These are phyloP conservation scores for Actinomucor elegans DNA, from an alignment of 371 early-diverging fungal species.

Conservation along the genomic window DNA sequence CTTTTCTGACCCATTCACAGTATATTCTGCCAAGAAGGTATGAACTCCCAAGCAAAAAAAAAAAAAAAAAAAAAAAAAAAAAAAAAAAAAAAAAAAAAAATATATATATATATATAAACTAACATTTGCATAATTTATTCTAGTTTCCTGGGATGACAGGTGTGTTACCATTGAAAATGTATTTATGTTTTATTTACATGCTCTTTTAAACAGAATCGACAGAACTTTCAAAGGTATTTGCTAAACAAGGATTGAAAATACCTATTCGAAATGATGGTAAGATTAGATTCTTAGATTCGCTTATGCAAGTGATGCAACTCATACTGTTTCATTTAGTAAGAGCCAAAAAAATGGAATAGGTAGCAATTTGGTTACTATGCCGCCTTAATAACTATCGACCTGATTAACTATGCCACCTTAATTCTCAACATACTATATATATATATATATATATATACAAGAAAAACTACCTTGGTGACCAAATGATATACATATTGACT, in stretches of 20 bases:
- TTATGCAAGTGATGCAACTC: too few species aligned
- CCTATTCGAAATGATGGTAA: constrained; percentile 86
- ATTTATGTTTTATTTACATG: not conserved
- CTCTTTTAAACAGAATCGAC: constrained; percentile 76
- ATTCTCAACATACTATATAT: too few species aligned
- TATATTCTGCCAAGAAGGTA: constrained; percentile 61
- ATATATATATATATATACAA: too few species aligned
- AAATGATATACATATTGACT: too few species aligned
- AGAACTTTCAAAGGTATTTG: constrained; percentile 83
- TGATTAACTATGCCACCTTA: too few species aligned
- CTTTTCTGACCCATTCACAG: constrained; percentile 58
- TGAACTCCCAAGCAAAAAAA: not conserved
- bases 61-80: too few species aligned
- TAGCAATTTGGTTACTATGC: too few species aligned
- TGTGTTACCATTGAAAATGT: constrained; percentile 10
- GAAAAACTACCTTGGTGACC: too few species aligned
- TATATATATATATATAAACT: not conserved
- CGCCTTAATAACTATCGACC: not conserved
- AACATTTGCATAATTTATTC: not conserved
- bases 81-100: too few species aligned
- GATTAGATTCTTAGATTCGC: not conserved
- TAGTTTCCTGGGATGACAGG: constrained; percentile 69
- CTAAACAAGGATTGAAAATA: constrained; percentile 91
- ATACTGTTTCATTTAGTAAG: constrained; percentile 2
- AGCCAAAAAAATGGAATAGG: constrained; percentile 2